These are phyloP conservation scores for Xylaria palmicola DNA, from an alignment of 495 filamentous ascomycete species.

Conservation along the genomic window DNA sequence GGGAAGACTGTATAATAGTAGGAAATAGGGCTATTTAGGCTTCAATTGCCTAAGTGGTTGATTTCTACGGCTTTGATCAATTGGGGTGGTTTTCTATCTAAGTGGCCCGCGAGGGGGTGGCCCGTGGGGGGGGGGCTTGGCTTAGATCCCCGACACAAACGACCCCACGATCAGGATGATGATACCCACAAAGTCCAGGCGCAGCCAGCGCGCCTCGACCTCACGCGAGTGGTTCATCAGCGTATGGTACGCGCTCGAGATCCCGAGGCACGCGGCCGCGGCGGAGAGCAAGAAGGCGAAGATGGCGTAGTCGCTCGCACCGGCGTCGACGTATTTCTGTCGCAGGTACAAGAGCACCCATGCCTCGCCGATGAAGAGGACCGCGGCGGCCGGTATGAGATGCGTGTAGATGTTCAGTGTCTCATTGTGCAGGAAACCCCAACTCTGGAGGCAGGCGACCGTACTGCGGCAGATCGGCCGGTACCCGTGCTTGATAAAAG, in stretches of 20 bases:
- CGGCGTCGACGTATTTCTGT: slow-evolving; percentile 32
- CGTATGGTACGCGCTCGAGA: slow-evolving; percentile 50
- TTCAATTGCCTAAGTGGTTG: no score
- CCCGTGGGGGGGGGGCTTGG: no score
- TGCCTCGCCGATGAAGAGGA: slow-evolving; percentile 24
- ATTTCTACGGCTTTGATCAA: no score
- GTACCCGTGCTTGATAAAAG: slow-evolving; percentile 71
- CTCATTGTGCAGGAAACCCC: slow-evolving; percentile 81
- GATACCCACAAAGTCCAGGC: slow-evolving; percentile 51
- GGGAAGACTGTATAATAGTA: no score
- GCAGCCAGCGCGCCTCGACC: slow-evolving; percentile 41
- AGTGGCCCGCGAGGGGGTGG: no score
- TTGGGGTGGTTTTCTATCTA: no score
- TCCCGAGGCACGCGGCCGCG: slow-evolving; percentile 37
- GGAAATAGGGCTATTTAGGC: no score
- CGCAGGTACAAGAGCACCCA: slow-evolving; percentile 20
- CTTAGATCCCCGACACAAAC: slow-evolving; percentile 53
- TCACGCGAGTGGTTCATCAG: slow-evolving; percentile 48
- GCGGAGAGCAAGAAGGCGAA: slow-evolving; percentile 45
- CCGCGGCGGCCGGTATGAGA: slow-evolving; percentile 47
- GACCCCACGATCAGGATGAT: slow-evolving; percentile 45
- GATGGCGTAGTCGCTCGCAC: slow-evolving; percentile 34
- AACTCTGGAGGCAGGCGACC: slow-evolving; percentile 58
- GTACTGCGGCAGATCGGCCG: slow-evolving; percentile 68
- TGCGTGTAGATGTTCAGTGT: slow-evolving; percentile 83